Evolutionary conservation across 2,329 filamentous ascomycete genomes (phyloP), one percentile per base, ranked within the genome.

Genomic region (Purpureocillium lavendulum): DNA sequence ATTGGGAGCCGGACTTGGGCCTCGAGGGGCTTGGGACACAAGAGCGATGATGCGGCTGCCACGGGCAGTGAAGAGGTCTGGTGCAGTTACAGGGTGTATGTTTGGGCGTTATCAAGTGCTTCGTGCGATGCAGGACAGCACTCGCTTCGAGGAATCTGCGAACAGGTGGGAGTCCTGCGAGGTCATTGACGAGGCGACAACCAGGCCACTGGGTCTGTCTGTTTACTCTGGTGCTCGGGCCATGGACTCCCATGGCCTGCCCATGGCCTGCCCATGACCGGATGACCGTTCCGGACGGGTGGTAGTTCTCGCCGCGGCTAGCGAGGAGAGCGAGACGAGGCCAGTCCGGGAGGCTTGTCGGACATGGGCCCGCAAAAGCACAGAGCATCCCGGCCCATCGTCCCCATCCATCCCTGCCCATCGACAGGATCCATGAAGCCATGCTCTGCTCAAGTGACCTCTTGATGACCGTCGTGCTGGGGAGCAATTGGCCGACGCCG

Each of bases 131-230:
- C 52, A 58, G 47, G 51, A 45, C 45, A 26, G 21, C 21, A 26
- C 21, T 53, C 49, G 48, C 52, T 50, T 53, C 53, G 52, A 26
- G 21, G 49, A 49, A 50, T 50, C 49, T 51, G 53, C 53, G 49
- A 54, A 56, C 50, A 48, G 53, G 57, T 53, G 53, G 52, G 55
- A 54, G 45, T 49, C 45, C 44, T 45, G 45, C 49, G 47, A 57
- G 49, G 54, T 53, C 54, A 55, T 57, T 55, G 41, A 49, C 40
- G 17, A 38, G 37, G 40, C 36, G 33, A 35, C 34, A n/a, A 41
- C 38, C 41, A 41, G 45, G 42, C 41, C 43, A 39, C 43, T 42
- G 38, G 28, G 13, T 21, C 24, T 14, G 31, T 16, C 24, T 10
- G 21, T 26, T 26, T 26, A 26, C 21, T 26, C 21, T 26, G 21